A percentile compares a stretch with the other conserved stretches of the same genome.
These are phyloP conservation scores for Candida railenensis DNA, from an alignment of 805 yeast species.

Conservation along the genomic window DNA sequence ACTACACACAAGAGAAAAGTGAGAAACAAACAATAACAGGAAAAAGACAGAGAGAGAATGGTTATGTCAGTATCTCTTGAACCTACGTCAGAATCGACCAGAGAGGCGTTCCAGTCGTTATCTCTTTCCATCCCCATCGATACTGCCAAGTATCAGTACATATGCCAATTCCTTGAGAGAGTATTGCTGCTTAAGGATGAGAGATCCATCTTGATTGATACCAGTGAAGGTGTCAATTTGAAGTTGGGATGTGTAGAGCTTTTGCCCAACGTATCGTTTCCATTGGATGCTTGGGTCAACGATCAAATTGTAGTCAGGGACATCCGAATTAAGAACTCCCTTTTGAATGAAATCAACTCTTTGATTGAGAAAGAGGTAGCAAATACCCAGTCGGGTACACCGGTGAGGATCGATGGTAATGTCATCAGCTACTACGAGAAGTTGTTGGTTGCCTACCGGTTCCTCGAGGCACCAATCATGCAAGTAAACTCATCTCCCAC, in stretches of 20 bases:
- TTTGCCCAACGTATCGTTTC: conserved; percentile 32
- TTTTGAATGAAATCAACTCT: conserved; percentile 31
- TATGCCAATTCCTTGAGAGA: conserved; percentile 23
- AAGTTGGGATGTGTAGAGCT: conserved; percentile 18
- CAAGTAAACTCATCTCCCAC: neutral
- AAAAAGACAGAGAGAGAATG: neutral
- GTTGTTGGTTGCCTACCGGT: conserved; percentile 30
- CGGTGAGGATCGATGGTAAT: conserved; percentile 8
- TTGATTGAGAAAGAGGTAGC: conserved; percentile 23
- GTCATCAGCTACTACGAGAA: conserved; percentile 28
- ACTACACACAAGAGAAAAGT: too few relatives aligned
- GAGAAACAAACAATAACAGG: neutral
- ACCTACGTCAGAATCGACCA: neutral
- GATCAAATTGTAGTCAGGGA: conserved; percentile 30
- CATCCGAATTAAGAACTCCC: conserved; percentile 27
- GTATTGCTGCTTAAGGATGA: conserved; percentile 22
- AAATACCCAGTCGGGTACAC: conserved; percentile 1
- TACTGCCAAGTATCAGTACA: conserved; percentile 24
- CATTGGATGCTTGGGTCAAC: conserved; percentile 37
- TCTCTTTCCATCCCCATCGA: conserved; percentile 27
- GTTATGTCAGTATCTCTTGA: conserved; percentile 5
- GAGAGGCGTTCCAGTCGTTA: conserved; percentile 18
- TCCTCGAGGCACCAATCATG: conserved; percentile 22
- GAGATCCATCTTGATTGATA: conserved; percentile 11
- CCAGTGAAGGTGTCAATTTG: neutral